Base-by-base conservation (phyloP, 352 stramenopile species). In the Phytophthora melonis region DNA sequence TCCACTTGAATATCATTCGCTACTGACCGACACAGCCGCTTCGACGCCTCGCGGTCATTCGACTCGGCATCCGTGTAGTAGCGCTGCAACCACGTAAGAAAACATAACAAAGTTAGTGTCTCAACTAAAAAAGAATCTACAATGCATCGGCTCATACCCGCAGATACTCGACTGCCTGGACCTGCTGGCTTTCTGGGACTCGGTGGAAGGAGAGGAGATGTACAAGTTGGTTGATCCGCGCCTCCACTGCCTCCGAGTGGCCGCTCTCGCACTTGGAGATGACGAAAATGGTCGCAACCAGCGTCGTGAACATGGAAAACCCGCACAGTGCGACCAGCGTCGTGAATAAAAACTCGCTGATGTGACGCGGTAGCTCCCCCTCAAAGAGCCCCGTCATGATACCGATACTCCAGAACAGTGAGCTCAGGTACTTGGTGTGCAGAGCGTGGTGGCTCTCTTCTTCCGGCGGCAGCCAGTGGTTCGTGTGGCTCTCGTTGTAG, bases 251-350 rank as follows among this genome's bases (percentile, higher is more conserved):
- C 60, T 93, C 88, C 0, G 75, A 76, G 11, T 86, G 82, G 2
- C 87, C 84, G 49, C 85, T 91, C 70, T 93, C 81, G 39, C 88
- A 93, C 62, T 92, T 93, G 27, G 88, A 95, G 30, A 93, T 84
- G 47, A 91, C 89, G 63, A 95, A 95, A 54, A 95, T 87, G 23
- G 86, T 95, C 0, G 85, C 85, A 3, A 87, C 91, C 19, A 93
- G 77, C 1, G 75, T 80, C 13, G 83, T 91, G 63, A 93, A 95
- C 58, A 93, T 70, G 5, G 84, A 85, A 53, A 95, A 93, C 0
- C 86, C 88, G 43, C 86, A 84, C 2, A 87, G 58, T 1, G 84
- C 87, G n/a, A 95, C 86, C 25, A 82, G 64, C 4, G 86, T 81
- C 1, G 83, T 93, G 65, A 93, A 95, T 10, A 90, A 13, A 60